Conservation (phyloP, 805 yeast genomes). For the Candida morakotiae region DNA sequence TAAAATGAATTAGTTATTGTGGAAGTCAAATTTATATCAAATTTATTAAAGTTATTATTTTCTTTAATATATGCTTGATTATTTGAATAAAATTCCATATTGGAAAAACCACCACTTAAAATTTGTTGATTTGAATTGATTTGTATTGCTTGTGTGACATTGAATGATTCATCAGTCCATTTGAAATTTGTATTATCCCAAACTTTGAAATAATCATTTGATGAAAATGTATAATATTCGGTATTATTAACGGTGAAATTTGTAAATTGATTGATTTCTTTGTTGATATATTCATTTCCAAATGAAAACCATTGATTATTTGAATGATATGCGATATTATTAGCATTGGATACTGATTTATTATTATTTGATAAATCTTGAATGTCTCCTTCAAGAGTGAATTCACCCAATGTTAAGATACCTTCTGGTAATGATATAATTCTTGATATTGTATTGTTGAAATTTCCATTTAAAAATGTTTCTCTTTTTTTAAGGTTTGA, state of each 20-base stretch:
- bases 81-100: constrained; percentile 25
- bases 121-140: constrained; percentile 25
- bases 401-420: constrained; percentile 27
- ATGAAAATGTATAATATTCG: constrained; percentile 40
- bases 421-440: constrained; percentile 18
- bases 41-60: constrained; percentile 17
- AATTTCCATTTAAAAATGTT: constrained; percentile 24
- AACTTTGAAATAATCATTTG: constrained; percentile 19
- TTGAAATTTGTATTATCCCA: constrained; percentile 39
- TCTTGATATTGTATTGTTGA: constrained; percentile 25
- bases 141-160: constrained; percentile 23
- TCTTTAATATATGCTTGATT: constrained; percentile 22
- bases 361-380: constrained; percentile 26
- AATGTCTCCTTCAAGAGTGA: constrained; percentile 22
- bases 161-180: constrained; percentile 35
- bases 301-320: constrained; percentile 42
- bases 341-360: constrained; percentile 17
- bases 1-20: constrained; percentile 32
- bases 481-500: constrained; percentile 15
- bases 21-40: constrained; percentile 12
- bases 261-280: constrained; percentile 25
- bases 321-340: constrained; percentile 34
- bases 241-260: constrained; percentile 32
- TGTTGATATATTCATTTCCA: constrained; percentile 26
- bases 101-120: constrained; percentile 31